phyloP scores from a whole-genome alignment of 805 yeast genomes.

The Saccharomycopsis selenospora region DNA sequence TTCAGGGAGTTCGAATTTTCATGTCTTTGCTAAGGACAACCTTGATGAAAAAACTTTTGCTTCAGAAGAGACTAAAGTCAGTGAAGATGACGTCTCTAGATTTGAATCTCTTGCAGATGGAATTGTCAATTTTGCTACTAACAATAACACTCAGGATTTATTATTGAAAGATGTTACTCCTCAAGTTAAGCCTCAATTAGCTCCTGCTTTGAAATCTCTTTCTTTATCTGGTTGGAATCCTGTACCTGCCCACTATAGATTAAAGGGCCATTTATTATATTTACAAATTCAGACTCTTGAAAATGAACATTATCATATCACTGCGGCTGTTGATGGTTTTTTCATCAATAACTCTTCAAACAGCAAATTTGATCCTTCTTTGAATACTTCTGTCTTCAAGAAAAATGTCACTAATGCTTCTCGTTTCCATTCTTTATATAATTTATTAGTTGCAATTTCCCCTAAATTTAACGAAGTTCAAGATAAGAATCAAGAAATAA shows the following conservation, averaged over 20 bases:
- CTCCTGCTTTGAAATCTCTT: slow-evolving; percentile 51
- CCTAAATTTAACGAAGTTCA: slow-evolving; percentile 52
- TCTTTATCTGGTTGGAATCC: slow-evolving; percentile 80
- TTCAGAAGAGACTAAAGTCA: slow-evolving; percentile 4
- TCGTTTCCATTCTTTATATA: slow-evolving; percentile 47
- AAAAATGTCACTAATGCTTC: slow-evolving; percentile 18
- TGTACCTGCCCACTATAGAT: slow-evolving; percentile 53
- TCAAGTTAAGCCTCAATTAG: slow-evolving; percentile 24
- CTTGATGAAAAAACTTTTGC: slow-evolving; percentile 8
- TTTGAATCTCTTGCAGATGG: slow-evolving; percentile 29
- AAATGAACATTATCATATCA: slow-evolving; percentile 69
- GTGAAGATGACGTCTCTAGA: slow-evolving; percentile 26
- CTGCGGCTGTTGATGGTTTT: slow-evolving; percentile 75
- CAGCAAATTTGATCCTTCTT: slow-evolving; percentile 61
- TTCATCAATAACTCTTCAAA: slow-evolving; percentile 64
- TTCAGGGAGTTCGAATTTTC: slow-evolving; percentile 10
- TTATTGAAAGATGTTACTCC: slow-evolving; percentile 18
- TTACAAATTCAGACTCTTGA: slow-evolving; percentile 72
- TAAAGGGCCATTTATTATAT: slow-evolving; percentile 77
- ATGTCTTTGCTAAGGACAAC: slow-evolving; percentile 4
- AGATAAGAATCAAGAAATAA: slow-evolving; percentile 40
- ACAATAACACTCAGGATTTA: slow-evolving; percentile 7
- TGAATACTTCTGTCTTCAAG: slow-evolving; percentile 27
- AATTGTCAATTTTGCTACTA: slow-evolving; percentile 20
- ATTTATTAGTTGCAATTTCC: slow-evolving; percentile 58